Evolutionary conservation across 768 basidiomycete species (phyloP).

Genomic region (Suillus placidus): DNA sequence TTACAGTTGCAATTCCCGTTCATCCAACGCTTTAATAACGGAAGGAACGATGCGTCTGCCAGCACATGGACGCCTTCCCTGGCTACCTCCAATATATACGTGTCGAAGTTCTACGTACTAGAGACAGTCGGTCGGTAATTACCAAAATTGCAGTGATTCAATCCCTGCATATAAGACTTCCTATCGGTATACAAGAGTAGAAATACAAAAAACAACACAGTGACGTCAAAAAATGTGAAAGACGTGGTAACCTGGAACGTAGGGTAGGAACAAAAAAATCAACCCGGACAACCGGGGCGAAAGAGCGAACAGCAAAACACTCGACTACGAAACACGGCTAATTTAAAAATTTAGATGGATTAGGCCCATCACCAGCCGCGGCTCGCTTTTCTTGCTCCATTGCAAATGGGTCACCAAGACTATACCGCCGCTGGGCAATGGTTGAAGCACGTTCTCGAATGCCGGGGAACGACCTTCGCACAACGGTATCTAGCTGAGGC

Average conservation of each 20-base stretch:
- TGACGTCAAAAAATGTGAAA: background rate
- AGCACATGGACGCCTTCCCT: background rate
- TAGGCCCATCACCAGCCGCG: constrained; percentile 16
- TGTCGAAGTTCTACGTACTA: background rate
- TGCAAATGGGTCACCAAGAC: constrained; percentile 57
- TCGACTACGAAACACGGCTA: background rate
- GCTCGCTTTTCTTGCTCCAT: constrained; percentile 25
- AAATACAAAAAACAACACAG: constrained; percentile 6
- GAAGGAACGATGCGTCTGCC: background rate
- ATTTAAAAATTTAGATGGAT: background rate
- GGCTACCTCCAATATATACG: background rate
- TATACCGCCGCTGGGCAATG: constrained; percentile 47
- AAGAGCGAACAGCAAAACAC: background rate
- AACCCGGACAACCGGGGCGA: background rate
- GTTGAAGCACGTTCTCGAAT: constrained; percentile 53
- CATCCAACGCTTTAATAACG: background rate
- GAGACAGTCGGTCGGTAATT: background rate
- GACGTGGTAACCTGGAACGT: background rate
- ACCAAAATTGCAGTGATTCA: background rate
- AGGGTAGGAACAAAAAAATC: background rate
- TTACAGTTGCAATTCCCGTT: background rate
- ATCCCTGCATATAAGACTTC: background rate
- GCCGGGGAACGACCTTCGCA: constrained; percentile 59
- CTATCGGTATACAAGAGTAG: background rate
- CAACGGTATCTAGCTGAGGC: constrained; percentile 72